These are phyloP conservation scores for Penicillium odoratum DNA, from an alignment of 495 filamentous ascomycete species.

Conservation along the genomic window DNA sequence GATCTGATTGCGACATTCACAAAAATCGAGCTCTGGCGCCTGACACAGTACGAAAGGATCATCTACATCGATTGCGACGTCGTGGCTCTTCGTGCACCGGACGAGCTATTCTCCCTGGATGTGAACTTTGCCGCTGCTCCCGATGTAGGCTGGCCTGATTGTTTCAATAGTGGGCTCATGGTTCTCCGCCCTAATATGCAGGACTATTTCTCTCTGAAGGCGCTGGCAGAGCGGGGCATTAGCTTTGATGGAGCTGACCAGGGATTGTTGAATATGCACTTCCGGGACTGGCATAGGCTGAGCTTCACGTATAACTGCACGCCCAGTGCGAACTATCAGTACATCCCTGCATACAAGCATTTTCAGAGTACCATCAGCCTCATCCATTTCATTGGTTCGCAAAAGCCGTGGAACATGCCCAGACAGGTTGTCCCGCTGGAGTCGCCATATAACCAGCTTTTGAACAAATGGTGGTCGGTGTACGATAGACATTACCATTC, in stretches of 20 bases:
- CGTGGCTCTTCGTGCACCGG: slow-evolving; percentile 80
- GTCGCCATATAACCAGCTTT: slow-evolving; percentile 76
- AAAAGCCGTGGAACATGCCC: slow-evolving; percentile 85
- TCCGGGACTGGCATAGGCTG: slow-evolving; percentile 80
- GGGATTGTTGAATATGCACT: slow-evolving; percentile 93
- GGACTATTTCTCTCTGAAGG: slow-evolving; percentile 81
- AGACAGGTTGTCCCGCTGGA: slow-evolving; percentile 55
- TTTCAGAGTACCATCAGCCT: slow-evolving; percentile 83
- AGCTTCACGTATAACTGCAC: slow-evolving; percentile 98
- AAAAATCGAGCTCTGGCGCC: slow-evolving; percentile 93
- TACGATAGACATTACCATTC: slow-evolving; percentile 80
- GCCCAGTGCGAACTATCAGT: slow-evolving; percentile 91
- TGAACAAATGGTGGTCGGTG: slow-evolving; percentile 85
- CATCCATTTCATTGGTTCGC: slow-evolving; percentile 88
- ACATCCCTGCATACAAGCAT: slow-evolving; percentile 89
- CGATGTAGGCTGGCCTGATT: slow-evolving; percentile 97
- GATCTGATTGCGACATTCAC: slow-evolving; percentile 92
- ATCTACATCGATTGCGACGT: slow-evolving; percentile 93
- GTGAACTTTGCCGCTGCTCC: slow-evolving; percentile 85
- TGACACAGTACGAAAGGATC: slow-evolving; percentile 84
- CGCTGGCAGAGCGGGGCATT: slow-evolving; percentile 79
- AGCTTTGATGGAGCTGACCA: slow-evolving; percentile 99
- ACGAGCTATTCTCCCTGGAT: slow-evolving; percentile 83
- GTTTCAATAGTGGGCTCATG: slow-evolving; percentile 98
- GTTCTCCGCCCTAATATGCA: slow-evolving; percentile 81